Base-by-base conservation (phyloP, 2,329 filamentous ascomycete species). In the Ceratocystis alfenasii region DNA sequence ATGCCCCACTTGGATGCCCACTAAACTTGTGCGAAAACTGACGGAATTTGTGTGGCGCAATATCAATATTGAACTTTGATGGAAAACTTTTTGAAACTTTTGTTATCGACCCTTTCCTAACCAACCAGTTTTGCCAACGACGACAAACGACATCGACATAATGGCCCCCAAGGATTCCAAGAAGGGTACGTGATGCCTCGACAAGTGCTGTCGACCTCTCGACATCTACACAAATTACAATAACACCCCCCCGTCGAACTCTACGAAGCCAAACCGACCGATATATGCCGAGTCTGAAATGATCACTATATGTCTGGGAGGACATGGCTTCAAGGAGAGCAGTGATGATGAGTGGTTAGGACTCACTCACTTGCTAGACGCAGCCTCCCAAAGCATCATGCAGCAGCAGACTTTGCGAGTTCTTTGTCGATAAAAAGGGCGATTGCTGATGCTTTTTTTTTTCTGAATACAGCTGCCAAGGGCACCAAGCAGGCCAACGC, bases 401-500 rank as follows among this genome's bases (percentile, higher is more conserved):
- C 84, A 86, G 81, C 80, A 87, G 84, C 84, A 87, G 84, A 84
- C 82, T 84, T 87, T 87, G 84, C 84, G 84, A 87, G 84, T 87
- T 86, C 83, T 83, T 73, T 77, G 25, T 72, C 79, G 61, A 61
- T 60, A 68, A 85, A 41, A 41, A 41, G 84, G 79, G 84, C 84
- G 84, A 86, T 85, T 87, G 84, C 84, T 87, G 83, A 87, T 87
- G 82, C 80, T 75, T 78, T 74, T 17, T 64, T 45, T 64, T 45
- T 64, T 64, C 59, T 44, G 72, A 65, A 71, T 75, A 78, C 75
- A 86, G 83, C 80, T 78, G 79, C 78, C 72, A 85, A 84, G 79
- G 82, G 82, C 75, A 76, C 81, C 78, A 94, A 94, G 85, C 87
- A 95, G 86, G 94, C 94, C 81, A 88, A 87, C 75, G 87, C 87